Conservation (phyloP, 148 eudicot genomes). For the Silene latifolia region DNA sequence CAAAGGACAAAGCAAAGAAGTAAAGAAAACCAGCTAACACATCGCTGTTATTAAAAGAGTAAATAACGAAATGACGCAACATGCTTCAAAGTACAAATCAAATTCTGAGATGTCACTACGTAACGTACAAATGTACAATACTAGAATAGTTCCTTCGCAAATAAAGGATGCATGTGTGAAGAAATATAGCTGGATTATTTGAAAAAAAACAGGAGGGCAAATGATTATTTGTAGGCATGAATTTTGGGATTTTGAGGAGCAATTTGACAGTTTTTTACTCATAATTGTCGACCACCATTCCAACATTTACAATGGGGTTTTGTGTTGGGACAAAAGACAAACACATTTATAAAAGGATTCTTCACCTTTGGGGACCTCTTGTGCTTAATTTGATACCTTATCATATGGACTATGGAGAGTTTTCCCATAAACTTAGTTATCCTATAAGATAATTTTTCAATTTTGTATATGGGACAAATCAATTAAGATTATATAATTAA, state of each 20-base stretch:
- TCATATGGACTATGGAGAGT: not conserved
- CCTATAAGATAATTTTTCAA: not conserved
- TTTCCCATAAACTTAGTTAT: too few species aligned
- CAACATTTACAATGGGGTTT: conserved; percentile 16
- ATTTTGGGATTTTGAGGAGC: conserved; percentile 11
- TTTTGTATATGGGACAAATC: not conserved
- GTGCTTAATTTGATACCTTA: too few species aligned
- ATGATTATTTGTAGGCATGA: conserved; percentile 20
- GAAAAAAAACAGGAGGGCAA: conserved; percentile 12
- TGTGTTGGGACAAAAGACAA: not conserved
- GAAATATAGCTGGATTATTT: conserved; percentile 12
- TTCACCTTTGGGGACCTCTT: not conserved
- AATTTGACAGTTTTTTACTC: conserved; percentile 15
- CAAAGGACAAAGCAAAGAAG: not conserved
- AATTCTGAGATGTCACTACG: not conserved
- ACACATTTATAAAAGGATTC: not conserved
- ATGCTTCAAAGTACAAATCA: conserved; percentile 12
- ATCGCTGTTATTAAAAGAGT: conserved; percentile 14
- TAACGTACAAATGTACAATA: not conserved
- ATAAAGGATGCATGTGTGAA: not conserved
- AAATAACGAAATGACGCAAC: conserved; percentile 16
- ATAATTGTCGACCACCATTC: conserved; percentile 26
- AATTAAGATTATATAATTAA: not conserved
- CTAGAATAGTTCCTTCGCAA: not conserved
- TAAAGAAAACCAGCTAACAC: conserved; percentile 11